Evolutionary conservation across 441 rosid species (phyloP).

Genomic region (Kokia cookei): DNA sequence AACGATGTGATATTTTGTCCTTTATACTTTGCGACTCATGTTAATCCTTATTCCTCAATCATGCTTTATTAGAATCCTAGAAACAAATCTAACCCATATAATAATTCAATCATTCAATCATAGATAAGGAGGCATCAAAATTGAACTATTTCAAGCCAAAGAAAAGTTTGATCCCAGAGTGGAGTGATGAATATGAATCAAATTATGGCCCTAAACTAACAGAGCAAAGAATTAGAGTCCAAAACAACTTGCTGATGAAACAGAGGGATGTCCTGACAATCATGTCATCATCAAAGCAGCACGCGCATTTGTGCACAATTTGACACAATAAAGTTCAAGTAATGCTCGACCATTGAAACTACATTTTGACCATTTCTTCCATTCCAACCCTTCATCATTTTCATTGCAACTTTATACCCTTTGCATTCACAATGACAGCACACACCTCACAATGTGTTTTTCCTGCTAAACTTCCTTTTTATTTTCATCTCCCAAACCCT

Average conservation of each 20-base stretch:
- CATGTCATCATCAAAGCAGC: constrained; percentile 34
- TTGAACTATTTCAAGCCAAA: not conserved
- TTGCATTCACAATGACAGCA: not conserved
- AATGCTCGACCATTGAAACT: not conserved
- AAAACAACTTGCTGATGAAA: constrained; percentile 1
- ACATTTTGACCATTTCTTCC: constrained; percentile 7
- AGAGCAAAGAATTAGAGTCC: not conserved
- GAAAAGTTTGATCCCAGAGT: not conserved
- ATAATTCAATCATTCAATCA: not conserved
- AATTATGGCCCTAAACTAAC: not conserved
- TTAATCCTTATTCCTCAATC: constrained; percentile 18
- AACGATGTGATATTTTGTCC: constrained; percentile 35
- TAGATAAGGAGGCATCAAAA: not conserved
- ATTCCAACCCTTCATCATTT: not conserved
- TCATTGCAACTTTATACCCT: not conserved
- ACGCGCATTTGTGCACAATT: constrained; percentile 29
- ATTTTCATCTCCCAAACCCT: too few relatives aligned
- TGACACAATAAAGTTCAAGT: not conserved
- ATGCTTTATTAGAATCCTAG: constrained; percentile 31
- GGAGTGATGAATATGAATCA: not conserved
- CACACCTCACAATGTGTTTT: not conserved
- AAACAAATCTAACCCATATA: constrained; percentile 1
- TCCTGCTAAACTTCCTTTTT: not conserved
- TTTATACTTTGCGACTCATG: not conserved
- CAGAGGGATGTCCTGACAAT: constrained; percentile 27